A percentile compares a stretch with the other conserved stretches of the same genome.
Conservation (phyloP, 352 stramenopile genomes). For the Globisporangium echinulatum region DNA sequence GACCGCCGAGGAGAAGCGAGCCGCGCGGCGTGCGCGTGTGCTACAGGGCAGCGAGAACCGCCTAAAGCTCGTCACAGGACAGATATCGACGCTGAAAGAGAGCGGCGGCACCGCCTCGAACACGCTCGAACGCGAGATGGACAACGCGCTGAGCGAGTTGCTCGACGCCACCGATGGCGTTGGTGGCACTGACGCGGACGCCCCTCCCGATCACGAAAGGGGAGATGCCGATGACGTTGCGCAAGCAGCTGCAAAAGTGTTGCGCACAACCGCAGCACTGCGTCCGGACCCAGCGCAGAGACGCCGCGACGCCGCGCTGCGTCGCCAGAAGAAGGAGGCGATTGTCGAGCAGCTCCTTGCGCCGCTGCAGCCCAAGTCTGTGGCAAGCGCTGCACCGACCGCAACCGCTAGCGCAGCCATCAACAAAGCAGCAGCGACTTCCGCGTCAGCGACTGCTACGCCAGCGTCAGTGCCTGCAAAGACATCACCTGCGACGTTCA, state of each 20-base stretch:
- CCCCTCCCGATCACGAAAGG: constrained; percentile 14
- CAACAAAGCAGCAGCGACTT: too few species aligned
- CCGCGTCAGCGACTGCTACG: too few species aligned
- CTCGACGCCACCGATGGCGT: constrained; percentile 28
- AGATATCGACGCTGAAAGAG: constrained; percentile 51
- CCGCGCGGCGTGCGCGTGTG: constrained; percentile 51
- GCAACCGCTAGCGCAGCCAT: not conserved
- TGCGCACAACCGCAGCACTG: constrained; percentile 29
- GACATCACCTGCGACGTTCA: constrained; percentile 19
- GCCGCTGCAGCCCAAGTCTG: constrained; percentile 1
- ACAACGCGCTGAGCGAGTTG: constrained; percentile 27
- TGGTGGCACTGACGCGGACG: too few species aligned
- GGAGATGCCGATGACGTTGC: constrained; percentile 12
- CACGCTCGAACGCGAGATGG: constrained; percentile 15
- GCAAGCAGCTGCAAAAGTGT: not conserved
- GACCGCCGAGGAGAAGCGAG: constrained; percentile 58
- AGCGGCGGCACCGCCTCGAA: not conserved
- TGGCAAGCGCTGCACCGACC: not conserved
- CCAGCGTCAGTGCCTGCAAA: not conserved
- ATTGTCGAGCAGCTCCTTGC: constrained; percentile 49
- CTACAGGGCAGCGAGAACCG: constrained; percentile 53
- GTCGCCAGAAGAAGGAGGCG: constrained; percentile 53
- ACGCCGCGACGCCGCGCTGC: constrained; percentile 53
- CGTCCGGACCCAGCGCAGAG: constrained; percentile 62
- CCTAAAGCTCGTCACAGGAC: constrained; percentile 58